Evolutionary conservation across 1,139 yeast species (phyloP).

Genomic region (Geotrichum phurueaensis): DNA sequence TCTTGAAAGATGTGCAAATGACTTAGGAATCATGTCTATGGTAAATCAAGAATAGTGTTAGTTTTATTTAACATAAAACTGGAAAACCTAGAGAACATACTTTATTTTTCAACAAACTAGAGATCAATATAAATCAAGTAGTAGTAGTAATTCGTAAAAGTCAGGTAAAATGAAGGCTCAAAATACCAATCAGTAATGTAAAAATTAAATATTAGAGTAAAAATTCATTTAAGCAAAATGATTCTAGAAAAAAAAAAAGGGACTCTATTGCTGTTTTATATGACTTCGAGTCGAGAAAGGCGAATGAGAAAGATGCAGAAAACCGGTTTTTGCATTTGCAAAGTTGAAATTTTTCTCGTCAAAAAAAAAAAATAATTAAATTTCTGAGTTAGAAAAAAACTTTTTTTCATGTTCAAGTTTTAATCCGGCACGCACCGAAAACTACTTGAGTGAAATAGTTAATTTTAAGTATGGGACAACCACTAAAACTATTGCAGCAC

Average conservation of each 20-base stretch:
- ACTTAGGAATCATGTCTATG: constrained; percentile 34
- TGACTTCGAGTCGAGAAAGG: not conserved
- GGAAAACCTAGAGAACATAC: not conserved
- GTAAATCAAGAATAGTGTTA: not conserved
- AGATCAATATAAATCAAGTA: not conserved
- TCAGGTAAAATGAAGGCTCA: not conserved
- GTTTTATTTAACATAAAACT: not conserved
- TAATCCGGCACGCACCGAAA: not conserved
- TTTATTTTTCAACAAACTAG: not conserved
- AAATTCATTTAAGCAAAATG: not conserved
- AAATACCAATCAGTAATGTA: not conserved
- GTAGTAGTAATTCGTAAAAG: not conserved
- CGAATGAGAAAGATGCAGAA: not conserved
- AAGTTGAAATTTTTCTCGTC: not conserved
- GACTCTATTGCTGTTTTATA: not conserved
- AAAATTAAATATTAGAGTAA: not conserved
- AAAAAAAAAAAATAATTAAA: not conserved
- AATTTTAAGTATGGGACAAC: not conserved
- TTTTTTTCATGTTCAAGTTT: no score
- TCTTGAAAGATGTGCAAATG: constrained; percentile 36
- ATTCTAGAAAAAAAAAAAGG: not conserved
- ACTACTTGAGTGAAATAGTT: not conserved
- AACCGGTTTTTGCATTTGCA: not conserved
- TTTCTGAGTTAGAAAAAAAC: not conserved
- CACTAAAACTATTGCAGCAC: not conserved